Conservation (phyloP, 371 early-diverging fungal genomes). For the Lichtheimia ornata region DNA sequence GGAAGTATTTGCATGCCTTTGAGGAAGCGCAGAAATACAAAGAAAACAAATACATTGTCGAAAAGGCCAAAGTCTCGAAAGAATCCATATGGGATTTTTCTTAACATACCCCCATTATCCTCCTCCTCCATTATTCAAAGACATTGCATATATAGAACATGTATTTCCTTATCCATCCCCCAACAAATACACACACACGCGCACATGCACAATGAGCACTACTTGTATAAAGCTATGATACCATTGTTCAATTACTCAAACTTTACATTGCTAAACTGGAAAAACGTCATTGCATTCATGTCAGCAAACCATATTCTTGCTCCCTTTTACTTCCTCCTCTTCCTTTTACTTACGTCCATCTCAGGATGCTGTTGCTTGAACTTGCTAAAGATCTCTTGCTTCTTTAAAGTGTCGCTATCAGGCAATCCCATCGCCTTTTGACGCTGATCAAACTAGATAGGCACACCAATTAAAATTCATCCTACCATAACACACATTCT, state of each 20-base stretch:
- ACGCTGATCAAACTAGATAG: conserved; percentile 83
- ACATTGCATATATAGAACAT: not conserved
- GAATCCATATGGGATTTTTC: conserved; percentile 45
- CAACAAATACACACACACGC: not conserved
- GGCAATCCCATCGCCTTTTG: conserved; percentile 85
- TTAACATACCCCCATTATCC: not conserved
- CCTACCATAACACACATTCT: not conserved
- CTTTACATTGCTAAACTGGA: conserved; percentile 25
- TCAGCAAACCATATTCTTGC: not conserved
- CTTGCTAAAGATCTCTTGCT: conserved; percentile 76
- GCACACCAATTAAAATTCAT: conserved; percentile 1
- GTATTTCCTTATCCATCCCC: not conserved
- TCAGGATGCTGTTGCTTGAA: conserved; percentile 70
- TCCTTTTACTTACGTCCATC: conserved; percentile 43
- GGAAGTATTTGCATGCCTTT: conserved; percentile 69
- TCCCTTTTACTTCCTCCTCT: not conserved
- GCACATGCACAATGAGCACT: not conserved
- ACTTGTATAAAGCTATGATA: not conserved
- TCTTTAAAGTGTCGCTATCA: conserved; percentile 81
- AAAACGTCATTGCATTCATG: not conserved
- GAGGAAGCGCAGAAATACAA: conserved; percentile 80
- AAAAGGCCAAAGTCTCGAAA: conserved; percentile 57
- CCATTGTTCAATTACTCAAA: conserved; percentile 6
- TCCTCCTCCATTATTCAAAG: not conserved
- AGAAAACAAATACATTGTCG: conserved; percentile 79